Conservation (phyloP, 192 early-diverging fungal genomes). For the Linderina pennispora region DNA sequence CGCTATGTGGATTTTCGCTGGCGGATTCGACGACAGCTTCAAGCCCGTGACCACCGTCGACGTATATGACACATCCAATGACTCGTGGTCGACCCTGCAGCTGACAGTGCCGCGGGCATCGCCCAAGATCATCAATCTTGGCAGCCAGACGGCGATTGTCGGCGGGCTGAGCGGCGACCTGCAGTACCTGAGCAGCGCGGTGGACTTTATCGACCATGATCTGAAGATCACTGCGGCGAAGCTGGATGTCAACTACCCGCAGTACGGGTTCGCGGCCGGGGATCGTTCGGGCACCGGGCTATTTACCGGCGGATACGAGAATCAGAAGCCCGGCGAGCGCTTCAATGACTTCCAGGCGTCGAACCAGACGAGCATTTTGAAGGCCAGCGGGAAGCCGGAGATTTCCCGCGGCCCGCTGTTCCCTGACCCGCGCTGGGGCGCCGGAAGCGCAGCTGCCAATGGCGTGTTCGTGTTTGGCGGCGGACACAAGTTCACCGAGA, state of each 20-base stretch:
- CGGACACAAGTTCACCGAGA: constrained; percentile 26
- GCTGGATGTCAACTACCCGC: constrained; percentile 16
- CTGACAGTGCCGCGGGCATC: constrained; percentile 20
- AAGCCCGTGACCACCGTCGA: constrained; percentile 32
- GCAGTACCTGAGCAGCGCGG: constrained; percentile 40
- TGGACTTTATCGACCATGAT: constrained; percentile 26
- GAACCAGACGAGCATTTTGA: constrained; percentile 30
- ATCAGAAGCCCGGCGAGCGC: constrained; percentile 39
- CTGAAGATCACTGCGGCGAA: constrained; percentile 10
- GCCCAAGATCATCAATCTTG: constrained; percentile 32
- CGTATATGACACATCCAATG: constrained; percentile 34
- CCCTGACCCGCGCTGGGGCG: constrained; percentile 40
- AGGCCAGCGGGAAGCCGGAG: no score
- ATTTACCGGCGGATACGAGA: constrained; percentile 35
- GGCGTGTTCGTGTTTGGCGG: constrained; percentile 43
- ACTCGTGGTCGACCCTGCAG: constrained; percentile 20
- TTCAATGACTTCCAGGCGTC: constrained; percentile 45
- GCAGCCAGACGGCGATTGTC: constrained; percentile 15
- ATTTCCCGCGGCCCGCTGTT: constrained; percentile 12
- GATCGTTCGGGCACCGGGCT: constrained; percentile 24
- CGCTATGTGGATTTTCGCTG: constrained; percentile 47
- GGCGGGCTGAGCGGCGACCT: constrained; percentile 43
- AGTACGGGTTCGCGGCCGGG: constrained; percentile 26
- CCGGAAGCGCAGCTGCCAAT: constrained; percentile 36
- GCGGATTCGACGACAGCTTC: constrained; percentile 31